Conservation (phyloP, 2,329 filamentous ascomycete genomes). For the Dactylonectria estremocensis region DNA sequence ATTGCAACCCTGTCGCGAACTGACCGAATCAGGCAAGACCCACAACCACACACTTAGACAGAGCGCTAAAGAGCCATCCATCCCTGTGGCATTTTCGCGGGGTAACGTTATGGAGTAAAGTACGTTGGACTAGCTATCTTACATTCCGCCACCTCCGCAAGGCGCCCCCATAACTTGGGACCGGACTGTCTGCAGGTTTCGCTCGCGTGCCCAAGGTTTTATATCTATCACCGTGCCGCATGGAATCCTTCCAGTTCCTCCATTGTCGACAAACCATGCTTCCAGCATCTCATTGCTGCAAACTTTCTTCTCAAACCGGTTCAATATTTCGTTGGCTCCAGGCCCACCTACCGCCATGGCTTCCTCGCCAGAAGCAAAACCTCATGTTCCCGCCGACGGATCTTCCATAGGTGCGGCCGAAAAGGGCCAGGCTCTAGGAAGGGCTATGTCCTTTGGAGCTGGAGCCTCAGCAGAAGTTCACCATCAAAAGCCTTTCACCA, state of each 20-base stretch:
- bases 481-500: not conserved
- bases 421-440: not conserved
- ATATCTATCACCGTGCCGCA: not conserved
- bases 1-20: not conserved
- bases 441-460: not conserved
- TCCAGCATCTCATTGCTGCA: not conserved
- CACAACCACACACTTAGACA: no score
- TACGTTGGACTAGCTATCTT: not conserved
- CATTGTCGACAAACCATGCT: no score
- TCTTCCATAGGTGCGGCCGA: not conserved
- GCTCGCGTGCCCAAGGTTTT: not conserved
- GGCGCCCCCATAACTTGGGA: not conserved
- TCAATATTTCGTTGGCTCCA: no score
- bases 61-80: no score
- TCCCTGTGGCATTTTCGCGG: not conserved
- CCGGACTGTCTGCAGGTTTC: not conserved
- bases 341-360: not conserved
- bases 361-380: not conserved
- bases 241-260: not conserved
- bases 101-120: not conserved
- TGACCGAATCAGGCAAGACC: not conserved
- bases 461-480: not conserved
- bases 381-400: not conserved
- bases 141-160: not conserved
- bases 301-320: not conserved